A percentile compares a stretch with the other conserved stretches of the same genome.
phyloP scores from a whole-genome alignment of 2,329 filamentous ascomycete genomes.

The Venturia pyrina region DNA sequence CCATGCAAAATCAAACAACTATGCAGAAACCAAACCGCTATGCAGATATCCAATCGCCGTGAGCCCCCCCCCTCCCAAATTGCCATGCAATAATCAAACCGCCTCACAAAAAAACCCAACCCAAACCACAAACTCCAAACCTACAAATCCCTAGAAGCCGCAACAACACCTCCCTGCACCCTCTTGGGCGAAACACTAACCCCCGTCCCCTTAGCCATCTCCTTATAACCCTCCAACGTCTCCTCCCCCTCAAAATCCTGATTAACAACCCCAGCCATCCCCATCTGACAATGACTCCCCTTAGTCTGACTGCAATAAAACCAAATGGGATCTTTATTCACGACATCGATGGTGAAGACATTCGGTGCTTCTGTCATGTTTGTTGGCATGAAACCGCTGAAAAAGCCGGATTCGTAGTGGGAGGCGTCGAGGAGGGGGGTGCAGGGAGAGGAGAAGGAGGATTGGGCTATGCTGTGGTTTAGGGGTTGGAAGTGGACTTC shows the following conservation, averaged over 20 bases:
- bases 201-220: conserved; percentile 17
- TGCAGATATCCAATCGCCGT: no score
- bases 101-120: not conserved
- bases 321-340: conserved; percentile 10
- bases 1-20: not conserved
- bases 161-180: conserved; percentile 19
- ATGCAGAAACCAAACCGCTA: not conserved
- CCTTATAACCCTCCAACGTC: conserved; percentile 23
- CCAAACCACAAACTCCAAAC: not conserved
- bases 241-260: conserved; percentile 18
- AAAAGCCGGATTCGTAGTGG: conserved; percentile 28
- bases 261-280: conserved; percentile 11
- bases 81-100: not conserved
- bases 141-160: conserved; percentile 11
- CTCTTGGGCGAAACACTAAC: conserved; percentile 18
- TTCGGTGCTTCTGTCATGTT: conserved; percentile 27
- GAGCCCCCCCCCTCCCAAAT: no score
- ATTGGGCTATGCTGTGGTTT: conserved; percentile 11
- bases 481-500: conserved; percentile 10
- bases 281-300: conserved; percentile 11
- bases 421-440: not conserved
- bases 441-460: conserved; percentile 11
- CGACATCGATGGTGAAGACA: conserved; percentile 9
- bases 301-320: conserved; percentile 34
- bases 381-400: conserved; percentile 11